Conservation (phyloP, 192 early-diverging fungal genomes). For the Piromyces finnis region DNA sequence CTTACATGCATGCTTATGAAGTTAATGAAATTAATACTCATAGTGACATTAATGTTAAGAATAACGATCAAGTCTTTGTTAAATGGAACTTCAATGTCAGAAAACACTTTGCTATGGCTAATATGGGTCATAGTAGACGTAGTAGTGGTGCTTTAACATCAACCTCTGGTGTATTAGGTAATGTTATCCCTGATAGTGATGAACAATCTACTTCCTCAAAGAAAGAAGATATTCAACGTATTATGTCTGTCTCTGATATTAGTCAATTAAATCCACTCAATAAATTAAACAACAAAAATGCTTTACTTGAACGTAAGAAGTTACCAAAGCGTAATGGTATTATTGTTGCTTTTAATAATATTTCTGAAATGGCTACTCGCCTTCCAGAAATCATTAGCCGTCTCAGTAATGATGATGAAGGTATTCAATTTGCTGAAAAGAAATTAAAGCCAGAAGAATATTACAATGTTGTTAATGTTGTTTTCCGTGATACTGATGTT, state of each 20-base stretch:
- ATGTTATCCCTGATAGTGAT: background rate
- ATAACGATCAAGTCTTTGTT: background rate
- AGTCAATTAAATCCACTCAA: background rate
- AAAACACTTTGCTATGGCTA: background rate
- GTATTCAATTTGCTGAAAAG: background rate
- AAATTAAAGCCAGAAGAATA: background rate
- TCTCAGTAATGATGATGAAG: background rate
- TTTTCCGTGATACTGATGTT: conserved; percentile 66
- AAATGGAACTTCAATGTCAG: background rate
- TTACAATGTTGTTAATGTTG: conserved; percentile 49
- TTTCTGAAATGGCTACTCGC: background rate
- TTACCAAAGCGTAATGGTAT: background rate
- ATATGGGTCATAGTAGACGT: background rate
- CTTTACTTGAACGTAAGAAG: background rate
- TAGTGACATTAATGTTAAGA: background rate
- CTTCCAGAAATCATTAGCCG: background rate
- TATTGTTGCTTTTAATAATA: background rate
- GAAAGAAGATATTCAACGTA: background rate
- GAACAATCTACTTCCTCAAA: background rate
- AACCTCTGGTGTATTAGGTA: background rate
- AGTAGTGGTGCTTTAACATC: background rate
- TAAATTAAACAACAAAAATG: background rate
- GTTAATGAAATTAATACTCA: conserved; percentile 24
- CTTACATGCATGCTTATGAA: conserved; percentile 86
- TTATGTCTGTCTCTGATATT: background rate